Evolutionary conservation across 2,329 filamentous ascomycete genomes (phyloP), one percentile per base, ranked within the genome.

Genomic region (Trichoderma sp.): DNA sequence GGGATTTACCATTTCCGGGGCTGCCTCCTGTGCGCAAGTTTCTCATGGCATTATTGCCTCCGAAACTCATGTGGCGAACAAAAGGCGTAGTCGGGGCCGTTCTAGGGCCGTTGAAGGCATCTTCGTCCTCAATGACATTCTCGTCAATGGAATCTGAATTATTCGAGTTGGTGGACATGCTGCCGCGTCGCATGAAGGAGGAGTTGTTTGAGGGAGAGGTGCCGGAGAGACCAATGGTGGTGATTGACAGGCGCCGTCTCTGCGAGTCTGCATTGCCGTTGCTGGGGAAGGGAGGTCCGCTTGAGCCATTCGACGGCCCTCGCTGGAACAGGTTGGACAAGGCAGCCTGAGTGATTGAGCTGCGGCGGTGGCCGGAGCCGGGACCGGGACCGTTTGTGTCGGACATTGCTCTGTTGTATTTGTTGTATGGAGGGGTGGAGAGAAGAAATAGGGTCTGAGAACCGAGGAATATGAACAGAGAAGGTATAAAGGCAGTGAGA

Each of bases 51-150:
- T 94, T 90, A 73, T 92, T 92, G 73, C 95, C 92, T 73, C 95
- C 95, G 78, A 97, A 97, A 82, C 95, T 98, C 85, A 97, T 91
- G 72, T 95, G 92, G 76, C 95, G 91, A 72, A 88, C 88, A 79
- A 95, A 95, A 39, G 94, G 93, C 13, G 92, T 93, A 68, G 85
- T 87, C 39, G 93, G 91, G 17, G 87, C 86, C 75, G 87, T 88
- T 77, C 86, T 88, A 50, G 84, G 79, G 71, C 82, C 81, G 66
- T 82, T 80, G n/a, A 84, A 80, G 50, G 85, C 83, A 26, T 90
- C 88, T 55, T 90, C 88, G 72, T 95, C 92, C 73, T 93, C 91
- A 73, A 92, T 87, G 63, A 91, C 92, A 76, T 83, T 91, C 81
- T 95, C 93, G 74, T 95, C 92, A 73, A 91, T 86, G 2, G 87